Base-by-base conservation (phyloP, 768 basidiomycete genomes). In the Lyophyllum semitale region DNA sequence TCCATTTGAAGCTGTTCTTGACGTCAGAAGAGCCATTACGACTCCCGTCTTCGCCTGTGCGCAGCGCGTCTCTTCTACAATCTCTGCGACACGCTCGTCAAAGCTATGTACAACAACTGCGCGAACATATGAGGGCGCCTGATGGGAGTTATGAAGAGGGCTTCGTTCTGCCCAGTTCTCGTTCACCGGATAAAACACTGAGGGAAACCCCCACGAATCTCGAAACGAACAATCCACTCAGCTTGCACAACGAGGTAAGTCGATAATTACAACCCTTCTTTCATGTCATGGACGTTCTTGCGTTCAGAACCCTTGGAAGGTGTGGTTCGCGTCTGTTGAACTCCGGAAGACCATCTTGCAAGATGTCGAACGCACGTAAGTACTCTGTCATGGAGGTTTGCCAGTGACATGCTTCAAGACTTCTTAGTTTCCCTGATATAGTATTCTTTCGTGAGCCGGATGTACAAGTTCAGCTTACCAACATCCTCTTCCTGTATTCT, bases 311-410 rank as follows among this genome's bases (percentile, higher is more conserved):
- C 95, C 95, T 9, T 99, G 97, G 97, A 89, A 85, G 62, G 83
- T 85, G 44, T 98, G 94, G 93, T 99, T 98, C 70, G 77, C 85
- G 26, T 84, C 93, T 37, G 80, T 95, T 17, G 97, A 98, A 55
- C 75, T 98, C 35, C 81, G 95, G 32, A 94, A 89, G 67, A 91
- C 85, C 12, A 97, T 99, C 45, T 73, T 84, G 35, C 93, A 97
- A 71, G 97, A 99, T 66, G 97, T 99, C 0, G 93, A 97, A 63
- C 80, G 97, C 64, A 98, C 97, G 87, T 95, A 71, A 71, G 92
- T 76, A 47, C 41, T 9, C 27, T 48, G 23, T 30, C 15, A 54
- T 46, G 45, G 35, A 53, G 25, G 51, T 50, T 43, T 26, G 27
- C 52, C 38, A n/a, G 52, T 42, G 38, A 43, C 44, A 27, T 33